phyloP scores from a whole-genome alignment of 148 eudicot genomes.

The Heliamphora exappendiculata region DNA sequence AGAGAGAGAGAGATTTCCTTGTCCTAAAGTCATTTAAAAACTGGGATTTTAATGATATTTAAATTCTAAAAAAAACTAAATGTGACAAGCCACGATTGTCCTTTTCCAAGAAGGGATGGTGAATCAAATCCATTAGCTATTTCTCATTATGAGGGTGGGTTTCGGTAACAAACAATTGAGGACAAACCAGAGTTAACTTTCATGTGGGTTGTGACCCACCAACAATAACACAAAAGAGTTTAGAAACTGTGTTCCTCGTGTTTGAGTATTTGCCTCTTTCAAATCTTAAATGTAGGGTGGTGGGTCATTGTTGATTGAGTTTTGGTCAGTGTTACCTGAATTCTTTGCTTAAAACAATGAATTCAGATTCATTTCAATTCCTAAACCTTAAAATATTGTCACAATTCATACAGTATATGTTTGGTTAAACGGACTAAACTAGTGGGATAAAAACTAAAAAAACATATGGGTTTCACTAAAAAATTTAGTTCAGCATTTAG shows the following conservation, averaged over 20 bases:
- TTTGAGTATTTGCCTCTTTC: not conserved
- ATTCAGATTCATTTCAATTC: too few relatives aligned
- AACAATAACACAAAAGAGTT: constrained; percentile 5
- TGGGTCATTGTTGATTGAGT: constrained; percentile 4
- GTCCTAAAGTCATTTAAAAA: constrained; percentile 7
- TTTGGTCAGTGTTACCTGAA: not conserved
- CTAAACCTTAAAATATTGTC: too few relatives aligned
- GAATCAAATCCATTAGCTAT: constrained; percentile 7
- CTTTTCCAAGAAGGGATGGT: not conserved
- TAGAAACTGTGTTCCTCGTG: not conserved
- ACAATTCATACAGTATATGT: too few relatives aligned
- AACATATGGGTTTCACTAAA: too few relatives aligned
- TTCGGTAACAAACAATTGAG: not conserved
- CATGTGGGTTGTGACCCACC: constrained; percentile 6
- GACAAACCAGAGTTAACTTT: not conserved
- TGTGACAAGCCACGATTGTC: not conserved
- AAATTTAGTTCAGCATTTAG: too few relatives aligned
- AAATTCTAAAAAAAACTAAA: not conserved
- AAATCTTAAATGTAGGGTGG: not conserved
- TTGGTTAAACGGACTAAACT: too few relatives aligned
- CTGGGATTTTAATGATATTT: not conserved
- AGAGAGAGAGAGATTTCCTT: not conserved
- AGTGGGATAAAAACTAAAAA: too few relatives aligned
- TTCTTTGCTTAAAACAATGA: not conserved
- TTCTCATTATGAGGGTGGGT: not conserved